These are phyloP conservation scores for Nicotiana tomentosiformis DNA, from an alignment of 257 asterid genomes.

Conservation along the genomic window DNA sequence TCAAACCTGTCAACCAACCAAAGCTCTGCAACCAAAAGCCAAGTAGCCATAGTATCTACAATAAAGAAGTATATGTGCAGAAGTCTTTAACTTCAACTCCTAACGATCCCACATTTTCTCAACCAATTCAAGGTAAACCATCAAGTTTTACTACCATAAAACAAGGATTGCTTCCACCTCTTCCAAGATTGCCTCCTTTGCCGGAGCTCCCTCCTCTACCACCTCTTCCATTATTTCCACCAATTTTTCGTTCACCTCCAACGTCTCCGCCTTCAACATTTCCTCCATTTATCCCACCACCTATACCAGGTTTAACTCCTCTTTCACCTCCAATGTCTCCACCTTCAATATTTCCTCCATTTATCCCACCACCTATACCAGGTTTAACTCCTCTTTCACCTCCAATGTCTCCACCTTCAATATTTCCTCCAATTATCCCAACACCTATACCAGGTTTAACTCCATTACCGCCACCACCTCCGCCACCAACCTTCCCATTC, in stretches of 20 bases:
- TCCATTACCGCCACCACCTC: conserved; percentile 42
- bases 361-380: conserved; percentile 35
- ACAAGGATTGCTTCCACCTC: conserved; percentile 30
- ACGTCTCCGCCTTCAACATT: conserved; percentile 26
- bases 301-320: conserved; percentile 35
- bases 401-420: conserved; percentile 20
- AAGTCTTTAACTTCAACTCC: conserved; percentile 31
- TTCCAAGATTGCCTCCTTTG: conserved; percentile 36
- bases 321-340: conserved; percentile 26
- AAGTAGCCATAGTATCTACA: conserved; percentile 3
- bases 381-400: conserved; percentile 30
- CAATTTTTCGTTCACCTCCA: background rate
- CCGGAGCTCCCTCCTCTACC: conserved; percentile 57
- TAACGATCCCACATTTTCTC: conserved; percentile 9
- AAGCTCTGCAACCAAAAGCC: conserved; percentile 49
- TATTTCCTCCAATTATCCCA: conserved; percentile 42
- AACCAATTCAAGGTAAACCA: background rate
- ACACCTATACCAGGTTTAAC: conserved; percentile 44
- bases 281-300: conserved; percentile 44
- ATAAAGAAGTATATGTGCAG: background rate
- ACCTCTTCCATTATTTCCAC: conserved; percentile 28
- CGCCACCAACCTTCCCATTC: conserved; percentile 31
- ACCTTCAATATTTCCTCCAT: conserved; percentile 44
- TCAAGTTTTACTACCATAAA: conserved; percentile 15
- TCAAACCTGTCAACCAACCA: conserved; percentile 67